Evolutionary conservation across 2,329 filamentous ascomycete genomes (phyloP), one percentile per base, ranked within the genome.

Genomic region (Diaporthe capsici): DNA sequence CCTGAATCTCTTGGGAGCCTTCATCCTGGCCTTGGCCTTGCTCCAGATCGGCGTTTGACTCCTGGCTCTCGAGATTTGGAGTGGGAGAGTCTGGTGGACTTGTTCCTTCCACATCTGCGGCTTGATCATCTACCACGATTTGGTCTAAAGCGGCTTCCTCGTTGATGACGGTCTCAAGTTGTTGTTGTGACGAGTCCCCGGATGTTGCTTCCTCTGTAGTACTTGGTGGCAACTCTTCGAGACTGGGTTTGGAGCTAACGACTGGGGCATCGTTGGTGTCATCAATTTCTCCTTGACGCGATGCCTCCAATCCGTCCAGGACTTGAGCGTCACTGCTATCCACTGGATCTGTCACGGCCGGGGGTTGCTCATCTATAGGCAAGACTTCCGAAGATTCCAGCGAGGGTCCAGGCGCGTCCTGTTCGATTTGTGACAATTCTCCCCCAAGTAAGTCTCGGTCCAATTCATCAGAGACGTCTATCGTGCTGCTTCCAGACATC

Each of bases 311-410:
- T 8, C 37, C 31, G 4, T 13, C 31, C 63, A n/a, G 22, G 17
- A n/a, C 12, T 53, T 47, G 28, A 37, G 44, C 15, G 22, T 39
- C 63, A 20, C 63, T 31, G 13, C 31, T 37, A 28, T 68, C 44
- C 22, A 37, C 17, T 37, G 63, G 8, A 37, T 68, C 44, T n/a
- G 31, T 25, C 31, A 25, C 44, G 12, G 22, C 25, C 4, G 44
- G 17, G 17, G 63, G 28, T 37, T 53, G 28, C 20, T 68, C 65
- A 37, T 39, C 31, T 28, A 10, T 25, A 39, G 65, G 65, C 47
- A 68, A 53, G 22, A 68, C 65, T n/a, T 42, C 65, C 4, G 65
- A 68, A 28, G 65, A 68, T 42, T 60, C 61, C 13, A 75, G 53
- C 5, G 70, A 57, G n/a, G 71, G 57, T 22, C 47, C 73, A 72